These are phyloP conservation scores for Aspergillus aculeatinus DNA, from an alignment of 2,329 filamentous ascomycete genomes.

Conservation along the genomic window DNA sequence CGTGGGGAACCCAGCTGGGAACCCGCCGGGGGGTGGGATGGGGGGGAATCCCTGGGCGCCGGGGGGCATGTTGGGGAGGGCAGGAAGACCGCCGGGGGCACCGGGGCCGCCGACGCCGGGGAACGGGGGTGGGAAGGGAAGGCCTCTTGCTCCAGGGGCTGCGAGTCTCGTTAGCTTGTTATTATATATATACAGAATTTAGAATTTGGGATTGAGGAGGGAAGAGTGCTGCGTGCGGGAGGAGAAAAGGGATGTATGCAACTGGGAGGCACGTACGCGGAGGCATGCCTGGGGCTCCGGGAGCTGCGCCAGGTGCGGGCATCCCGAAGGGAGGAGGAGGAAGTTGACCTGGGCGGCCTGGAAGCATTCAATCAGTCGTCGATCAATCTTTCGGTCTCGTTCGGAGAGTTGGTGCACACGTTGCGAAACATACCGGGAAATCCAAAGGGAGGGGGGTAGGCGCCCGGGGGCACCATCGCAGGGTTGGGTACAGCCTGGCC, in stretches of 20 bases:
- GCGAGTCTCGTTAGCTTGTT: conserved; percentile 19
- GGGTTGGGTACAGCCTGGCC: conserved; percentile 84
- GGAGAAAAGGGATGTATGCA: too few relatives aligned
- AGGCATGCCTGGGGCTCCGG: conserved; percentile 42
- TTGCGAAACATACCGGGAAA: conserved; percentile 57
- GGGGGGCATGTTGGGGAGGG: conserved; percentile 40
- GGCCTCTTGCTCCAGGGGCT: conserved; percentile 57
- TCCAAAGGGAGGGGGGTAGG: conserved; percentile 57
- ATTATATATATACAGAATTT: too few relatives aligned
- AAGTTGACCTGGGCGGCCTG: conserved; percentile 41
- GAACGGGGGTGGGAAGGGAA: conserved; percentile 53
- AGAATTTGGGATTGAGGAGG: too few relatives aligned
- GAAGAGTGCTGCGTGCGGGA: too few relatives aligned
- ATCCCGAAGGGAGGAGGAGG: conserved; percentile 61
- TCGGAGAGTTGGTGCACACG: background rate
- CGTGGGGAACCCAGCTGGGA: conserved; percentile 49
- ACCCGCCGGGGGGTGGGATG: conserved; percentile 23
- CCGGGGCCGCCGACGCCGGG: conserved; percentile 36
- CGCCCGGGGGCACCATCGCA: conserved; percentile 65
- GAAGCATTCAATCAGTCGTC: background rate
- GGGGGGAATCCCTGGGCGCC: conserved; percentile 23
- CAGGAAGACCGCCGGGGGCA: conserved; percentile 37
- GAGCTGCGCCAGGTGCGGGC: conserved; percentile 43
- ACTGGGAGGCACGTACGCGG: conserved; percentile 52
- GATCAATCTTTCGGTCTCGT: background rate